Evolutionary conservation across 83 land plant species (phyloP).

Genomic region (Diphasiastrum complanatum): DNA sequence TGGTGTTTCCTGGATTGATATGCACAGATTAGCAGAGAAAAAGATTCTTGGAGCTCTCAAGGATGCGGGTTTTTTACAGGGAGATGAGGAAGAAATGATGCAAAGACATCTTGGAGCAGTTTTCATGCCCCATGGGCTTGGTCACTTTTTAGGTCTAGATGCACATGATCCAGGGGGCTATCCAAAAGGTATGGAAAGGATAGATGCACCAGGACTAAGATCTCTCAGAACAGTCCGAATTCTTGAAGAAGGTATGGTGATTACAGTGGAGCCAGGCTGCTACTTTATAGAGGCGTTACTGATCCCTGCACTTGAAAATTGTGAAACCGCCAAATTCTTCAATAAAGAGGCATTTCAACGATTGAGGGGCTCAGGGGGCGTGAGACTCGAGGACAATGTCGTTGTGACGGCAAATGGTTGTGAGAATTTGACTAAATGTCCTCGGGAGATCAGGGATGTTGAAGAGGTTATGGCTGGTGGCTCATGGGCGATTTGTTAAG

Average conservation of each 20-base stretch:
- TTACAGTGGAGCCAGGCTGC: slow-evolving; percentile 97
- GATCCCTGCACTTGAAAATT: slow-evolving; percentile 57
- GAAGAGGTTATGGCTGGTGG: slow-evolving; percentile 93
- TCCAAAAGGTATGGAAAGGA: slow-evolving; percentile 60
- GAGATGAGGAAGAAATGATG: slow-evolving; percentile 77
- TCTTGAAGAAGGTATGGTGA: slow-evolving; percentile 88
- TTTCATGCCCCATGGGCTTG: slow-evolving; percentile 99
- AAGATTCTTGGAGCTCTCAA: slow-evolving; percentile 55
- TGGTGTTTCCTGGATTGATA: slow-evolving; percentile 88
- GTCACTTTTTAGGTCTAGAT: slow-evolving; percentile 90
- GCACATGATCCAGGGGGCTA: slow-evolving; percentile 99
- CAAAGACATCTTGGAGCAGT: slow-evolving; percentile 69
- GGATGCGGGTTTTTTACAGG: slow-evolving; percentile 44
- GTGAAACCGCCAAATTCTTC: slow-evolving; percentile 53
- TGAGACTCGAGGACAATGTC: slow-evolving; percentile 91
- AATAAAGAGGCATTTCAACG: slow-evolving; percentile 38
- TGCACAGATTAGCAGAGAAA: slow-evolving; percentile 92
- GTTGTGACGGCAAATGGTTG: slow-evolving; percentile 81
- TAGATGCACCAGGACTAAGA: slow-evolving; percentile 68
- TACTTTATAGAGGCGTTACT: slow-evolving; percentile 77
- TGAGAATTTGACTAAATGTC: slow-evolving; percentile 71
- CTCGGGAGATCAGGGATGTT: slow-evolving; percentile 71
- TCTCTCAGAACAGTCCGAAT: slow-evolving; percentile 69
- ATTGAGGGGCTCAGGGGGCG: slow-evolving; percentile 67
- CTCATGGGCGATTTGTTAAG: no score